Evolutionary conservation across 1,284 basidiomycete species (phyloP).

Genomic region (Pseudozyma sp.): DNA sequence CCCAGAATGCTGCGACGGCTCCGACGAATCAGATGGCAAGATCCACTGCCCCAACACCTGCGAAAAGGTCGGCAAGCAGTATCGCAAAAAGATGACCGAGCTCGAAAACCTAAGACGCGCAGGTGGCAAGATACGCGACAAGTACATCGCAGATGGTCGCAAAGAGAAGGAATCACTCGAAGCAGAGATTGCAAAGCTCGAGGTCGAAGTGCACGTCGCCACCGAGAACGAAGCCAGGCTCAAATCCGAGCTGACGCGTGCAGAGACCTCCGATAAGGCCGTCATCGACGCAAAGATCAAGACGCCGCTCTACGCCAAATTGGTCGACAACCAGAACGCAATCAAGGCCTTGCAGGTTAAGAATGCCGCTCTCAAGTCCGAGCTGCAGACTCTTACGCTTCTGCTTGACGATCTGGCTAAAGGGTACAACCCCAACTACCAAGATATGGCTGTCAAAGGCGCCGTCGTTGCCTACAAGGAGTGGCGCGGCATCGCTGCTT

Average conservation of each 20-base stretch:
- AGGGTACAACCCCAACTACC: constrained; percentile 97
- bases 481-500: constrained; percentile 70
- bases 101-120: constrained; percentile 83
- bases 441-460: constrained; percentile 98
- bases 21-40: constrained; percentile 78
- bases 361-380: constrained; percentile 78
- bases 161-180: constrained; percentile 72
- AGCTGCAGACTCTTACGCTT: constrained; percentile 82
- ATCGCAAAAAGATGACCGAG: constrained; percentile 77
- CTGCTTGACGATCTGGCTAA: constrained; percentile 82
- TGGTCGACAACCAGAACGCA: constrained; percentile 80
- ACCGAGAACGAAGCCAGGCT: constrained; percentile 57
- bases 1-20: constrained; percentile 95
- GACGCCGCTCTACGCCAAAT: constrained; percentile 81
- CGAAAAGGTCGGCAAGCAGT: constrained; percentile 78
- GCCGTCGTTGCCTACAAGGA: constrained; percentile 93
- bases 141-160: constrained; percentile 83
- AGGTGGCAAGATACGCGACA: constrained; percentile 85
- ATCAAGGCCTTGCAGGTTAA: constrained; percentile 81
- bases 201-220: constrained; percentile 76
- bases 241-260: constrained; percentile 42
- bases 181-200: constrained; percentile 69
- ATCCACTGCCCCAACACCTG: constrained; percentile 82
- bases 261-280: constrained; percentile 52
- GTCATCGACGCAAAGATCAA: constrained; percentile 75